These are phyloP conservation scores for Poa annua DNA, from an alignment of 176 grass and related monocot genomes.

Conservation along the genomic window DNA sequence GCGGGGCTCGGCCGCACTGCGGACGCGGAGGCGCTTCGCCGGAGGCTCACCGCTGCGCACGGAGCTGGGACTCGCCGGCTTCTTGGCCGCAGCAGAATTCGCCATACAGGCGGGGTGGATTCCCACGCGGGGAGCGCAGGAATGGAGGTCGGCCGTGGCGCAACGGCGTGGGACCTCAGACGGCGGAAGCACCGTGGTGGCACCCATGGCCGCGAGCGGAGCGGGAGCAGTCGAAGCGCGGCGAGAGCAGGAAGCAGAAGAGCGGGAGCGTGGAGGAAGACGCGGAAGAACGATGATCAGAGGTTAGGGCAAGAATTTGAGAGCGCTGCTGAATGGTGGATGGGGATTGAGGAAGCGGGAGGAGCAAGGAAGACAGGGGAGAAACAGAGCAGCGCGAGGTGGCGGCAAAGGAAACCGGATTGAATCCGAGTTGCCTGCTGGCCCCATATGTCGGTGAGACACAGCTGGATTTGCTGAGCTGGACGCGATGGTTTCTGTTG, in stretches of 20 bases:
- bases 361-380: neutral
- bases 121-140: neutral
- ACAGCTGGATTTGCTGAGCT: neutral
- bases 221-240: neutral
- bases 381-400: too few relatives aligned
- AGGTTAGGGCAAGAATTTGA: neutral
- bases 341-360: neutral
- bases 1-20: neutral
- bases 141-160: neutral
- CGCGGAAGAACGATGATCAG: neutral
- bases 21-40: neutral
- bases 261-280: neutral
- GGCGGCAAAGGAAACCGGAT: neutral
- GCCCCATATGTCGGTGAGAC: neutral
- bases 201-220: neutral
- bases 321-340: neutral
- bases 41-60: neutral
- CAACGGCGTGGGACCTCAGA: neutral
- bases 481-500: too few relatives aligned
- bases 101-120: neutral
- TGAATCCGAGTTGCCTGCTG: neutral
- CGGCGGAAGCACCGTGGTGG: neutral
- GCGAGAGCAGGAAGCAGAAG: neutral
- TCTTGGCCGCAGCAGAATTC: neutral
- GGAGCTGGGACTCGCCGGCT: neutral